Evolutionary conservation across 208 protist species (phyloP), one percentile per base, ranked within the genome.

Genomic region (Crithidia sp.): DNA sequence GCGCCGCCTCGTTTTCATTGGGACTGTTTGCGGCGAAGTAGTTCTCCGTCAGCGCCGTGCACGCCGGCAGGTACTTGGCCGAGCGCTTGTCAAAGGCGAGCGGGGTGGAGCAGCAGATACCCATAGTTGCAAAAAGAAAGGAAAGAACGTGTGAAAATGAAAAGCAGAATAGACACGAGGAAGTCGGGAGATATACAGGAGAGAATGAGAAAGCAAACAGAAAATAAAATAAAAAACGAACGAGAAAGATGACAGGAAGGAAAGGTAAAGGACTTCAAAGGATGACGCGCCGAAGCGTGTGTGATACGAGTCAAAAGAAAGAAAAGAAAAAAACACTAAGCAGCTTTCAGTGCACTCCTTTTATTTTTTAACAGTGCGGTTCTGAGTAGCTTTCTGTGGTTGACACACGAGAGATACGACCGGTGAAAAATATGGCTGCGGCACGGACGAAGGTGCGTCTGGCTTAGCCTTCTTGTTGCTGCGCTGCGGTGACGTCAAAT

Each of bases 1-100:
- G 64, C 10, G 57, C 68, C 6, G 69, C 45, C 36, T 89, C 84
- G 14, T 75, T 77, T 12, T 72, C 50, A n/a, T 67, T 61, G 4
- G 74, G 68, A 8, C 62, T 69, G 28, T 82, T 64, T 2, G 52
- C 53, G 7, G 53, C 53, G 17, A 91, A 87, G 55, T 79, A 86
- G 36, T 86, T 77, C 16, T 91, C 77, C 49, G 87, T 77, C 5
- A 93, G 76, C 52, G 67, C 52, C 45, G 49, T 70, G 68, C 77
- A 85, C 12, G 63, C 50, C 8, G 77, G 79, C 41, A 85, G 10
- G 66, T 86, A 88, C 59, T 74, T 74, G 40, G 66, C 41, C 17
- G 75, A 68, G 40, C 79, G 82, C 7, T 62, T 37, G 49, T 62
- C 67, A 17, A 82, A 73, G 16, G 44, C 49, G 44, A 43, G 17